These are phyloP conservation scores for Pichia scutulata DNA, from an alignment of 805 yeast species.

Conservation along the genomic window DNA sequence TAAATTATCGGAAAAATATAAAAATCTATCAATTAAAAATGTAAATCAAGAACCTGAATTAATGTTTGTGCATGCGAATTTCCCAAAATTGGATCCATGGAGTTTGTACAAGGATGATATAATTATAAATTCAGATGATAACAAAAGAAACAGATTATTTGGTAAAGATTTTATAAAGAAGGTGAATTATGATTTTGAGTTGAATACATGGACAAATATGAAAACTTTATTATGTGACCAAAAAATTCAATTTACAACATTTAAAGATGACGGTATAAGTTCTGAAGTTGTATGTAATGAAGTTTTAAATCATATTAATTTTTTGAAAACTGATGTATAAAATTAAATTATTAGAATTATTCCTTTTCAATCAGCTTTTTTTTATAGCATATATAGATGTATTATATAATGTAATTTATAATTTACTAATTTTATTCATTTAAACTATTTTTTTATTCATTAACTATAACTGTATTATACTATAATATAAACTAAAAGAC, in stretches of 20 bases:
- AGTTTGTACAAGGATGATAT: constrained; percentile 35
- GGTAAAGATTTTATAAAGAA: constrained; percentile 44
- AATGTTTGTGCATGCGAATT: constrained; percentile 60
- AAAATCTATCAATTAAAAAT: constrained; percentile 9
- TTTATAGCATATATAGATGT: too few species aligned
- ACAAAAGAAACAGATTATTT: constrained; percentile 45
- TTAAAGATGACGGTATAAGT: background rate
- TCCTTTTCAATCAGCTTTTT: constrained; percentile 19
- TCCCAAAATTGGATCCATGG: constrained; percentile 62
- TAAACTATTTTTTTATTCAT: background rate
- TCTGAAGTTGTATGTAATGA: background rate
- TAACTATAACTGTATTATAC: background rate
- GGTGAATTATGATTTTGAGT: constrained; percentile 51
- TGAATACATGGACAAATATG: constrained; percentile 52
- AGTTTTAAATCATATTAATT: background rate
- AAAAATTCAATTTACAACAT: background rate
- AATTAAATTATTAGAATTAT: too few species aligned
- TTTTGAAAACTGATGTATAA: background rate
- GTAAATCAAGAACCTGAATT: constrained; percentile 25
- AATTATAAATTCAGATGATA: constrained; percentile 30
- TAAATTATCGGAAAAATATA: constrained; percentile 23
- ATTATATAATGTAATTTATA: background rate
- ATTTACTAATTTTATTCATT: background rate
- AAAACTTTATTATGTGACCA: constrained; percentile 43
- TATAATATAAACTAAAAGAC: background rate